phyloP scores from a whole-genome alignment of 2,329 filamentous ascomycete genomes.

The Lecanicillium sp. region DNA sequence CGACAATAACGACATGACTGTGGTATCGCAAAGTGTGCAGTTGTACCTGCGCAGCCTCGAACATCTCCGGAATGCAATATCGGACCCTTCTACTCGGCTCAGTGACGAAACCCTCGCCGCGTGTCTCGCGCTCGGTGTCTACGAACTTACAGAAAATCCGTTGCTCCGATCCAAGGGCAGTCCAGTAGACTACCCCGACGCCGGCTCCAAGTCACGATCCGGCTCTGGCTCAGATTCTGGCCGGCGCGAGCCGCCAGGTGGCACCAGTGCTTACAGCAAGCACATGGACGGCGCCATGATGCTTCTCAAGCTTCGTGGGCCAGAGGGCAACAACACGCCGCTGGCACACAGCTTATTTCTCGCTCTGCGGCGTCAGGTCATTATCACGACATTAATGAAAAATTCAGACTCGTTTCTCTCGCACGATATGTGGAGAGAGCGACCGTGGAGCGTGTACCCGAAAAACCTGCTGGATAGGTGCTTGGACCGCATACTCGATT shows the following conservation, averaged over 20 bases:
- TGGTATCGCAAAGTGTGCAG: slow-evolving; percentile 7
- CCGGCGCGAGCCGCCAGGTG: neutral
- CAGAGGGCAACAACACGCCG: slow-evolving; percentile 7
- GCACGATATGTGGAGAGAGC: slow-evolving; percentile 1
- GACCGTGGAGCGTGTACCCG: slow-evolving; percentile 10
- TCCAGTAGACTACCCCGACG: neutral
- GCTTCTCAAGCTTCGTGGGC: slow-evolving; percentile 13
- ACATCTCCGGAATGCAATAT: slow-evolving; percentile 8
- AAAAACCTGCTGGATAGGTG: slow-evolving; percentile 14
- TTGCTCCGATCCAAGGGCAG: neutral
- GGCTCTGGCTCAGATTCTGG: neutral
- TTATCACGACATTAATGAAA: slow-evolving; percentile 7
- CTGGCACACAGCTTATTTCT: slow-evolving; percentile 15
- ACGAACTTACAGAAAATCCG: slow-evolving; percentile 12
- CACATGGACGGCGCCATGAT: slow-evolving; percentile 14
- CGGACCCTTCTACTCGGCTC: neutral
- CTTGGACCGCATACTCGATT: slow-evolving; percentile 10
- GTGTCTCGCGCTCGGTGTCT: slow-evolving; percentile 12
- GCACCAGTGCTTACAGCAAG: neutral
- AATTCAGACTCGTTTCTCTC: slow-evolving; percentile 8
- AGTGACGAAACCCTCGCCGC: slow-evolving; percentile 14
- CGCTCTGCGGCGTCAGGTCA: slow-evolving; percentile 3
- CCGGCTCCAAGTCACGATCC: too few relatives aligned
- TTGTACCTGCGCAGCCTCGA: slow-evolving; percentile 12
- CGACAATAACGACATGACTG: slow-evolving; percentile 1